Base-by-base conservation (phyloP, 495 filamentous ascomycete species). In the Terfezia boudieri region DNA sequence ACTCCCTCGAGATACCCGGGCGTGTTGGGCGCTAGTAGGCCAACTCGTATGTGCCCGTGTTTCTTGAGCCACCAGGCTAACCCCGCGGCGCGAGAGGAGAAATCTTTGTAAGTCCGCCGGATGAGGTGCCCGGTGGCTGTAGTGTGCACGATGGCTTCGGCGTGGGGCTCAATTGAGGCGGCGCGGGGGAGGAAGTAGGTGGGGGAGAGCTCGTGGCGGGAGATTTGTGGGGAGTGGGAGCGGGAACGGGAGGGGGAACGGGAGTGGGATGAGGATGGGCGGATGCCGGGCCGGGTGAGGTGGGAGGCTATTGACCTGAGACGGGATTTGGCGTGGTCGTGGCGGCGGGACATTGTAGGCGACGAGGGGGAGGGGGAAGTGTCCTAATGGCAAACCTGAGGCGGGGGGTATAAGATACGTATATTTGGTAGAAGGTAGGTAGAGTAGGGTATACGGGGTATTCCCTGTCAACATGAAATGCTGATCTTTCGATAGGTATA, bases 1-100 rank as follows among this genome's bases (percentile, higher is more conserved):
- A 95, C 81, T 2, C 77, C 73, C 68, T 96, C 89, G 17, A 96
- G 70, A 65, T 95, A 95, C 0, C 86, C 90, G 3, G 90, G 90
- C 6, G 90, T 98, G 65, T 98, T 98, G 1, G 92, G 81, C 20
- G 77, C 78, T 5, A 98, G 72, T 41, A 98, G 79, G 6, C 90
- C 90, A 2, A 80, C 75, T 55, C 82, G 75, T 63, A 76, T 81
- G 60, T 74, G 76, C 8, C 73, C 73, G 54, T 81, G 74, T 62
- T 84, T 83, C 49, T 73, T 75, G 52, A 96, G 66, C 65, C 81
- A 96, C 66, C 90, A 96, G 9, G 84, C 87, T 20, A 98, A 67
- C 0, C 92, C 90, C 37, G 82, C 69, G 0, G 90, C 83, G 8
- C 92, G 81, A 59, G 90, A 83, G 14, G 90, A 85, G 46, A 83